Conservation (phyloP, 768 basidiomycete genomes). For the Xerocomellus chrysenteron region DNA sequence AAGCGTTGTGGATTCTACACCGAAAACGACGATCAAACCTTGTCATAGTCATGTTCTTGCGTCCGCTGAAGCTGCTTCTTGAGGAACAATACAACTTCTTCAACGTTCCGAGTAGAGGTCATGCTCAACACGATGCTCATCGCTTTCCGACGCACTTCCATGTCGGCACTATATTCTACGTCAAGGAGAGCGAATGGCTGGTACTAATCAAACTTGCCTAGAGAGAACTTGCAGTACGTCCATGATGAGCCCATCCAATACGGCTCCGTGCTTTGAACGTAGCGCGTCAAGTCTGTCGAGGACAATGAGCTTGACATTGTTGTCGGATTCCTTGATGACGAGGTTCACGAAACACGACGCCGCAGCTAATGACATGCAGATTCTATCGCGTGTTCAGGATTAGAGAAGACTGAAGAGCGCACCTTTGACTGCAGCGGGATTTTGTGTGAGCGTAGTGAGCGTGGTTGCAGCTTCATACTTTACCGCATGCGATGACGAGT, state of each 20-base stretch:
- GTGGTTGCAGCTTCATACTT: conserved; percentile 98
- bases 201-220: conserved; percentile 44
- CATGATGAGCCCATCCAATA: conserved; percentile 91
- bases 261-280: conserved; percentile 80
- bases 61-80: conserved; percentile 98
- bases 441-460: conserved; percentile 90
- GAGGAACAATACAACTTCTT: conserved; percentile 93
- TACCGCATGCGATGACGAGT: conserved; percentile 86
- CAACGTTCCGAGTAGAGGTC: conserved; percentile 92
- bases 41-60: conserved; percentile 89
- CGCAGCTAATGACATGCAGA: conserved; percentile 55
- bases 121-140: conserved; percentile 87
- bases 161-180: conserved; percentile 64
- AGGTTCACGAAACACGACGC: conserved; percentile 86
- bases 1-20: background rate
- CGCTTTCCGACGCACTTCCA: conserved; percentile 95
- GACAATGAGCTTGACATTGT: conserved; percentile 98
- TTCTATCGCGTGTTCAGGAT: background rate
- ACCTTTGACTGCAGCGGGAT: conserved; percentile 96
- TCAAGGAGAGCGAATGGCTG: background rate
- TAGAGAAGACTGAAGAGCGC: conserved; percentile 2
- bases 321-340: conserved; percentile 94
- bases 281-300: conserved; percentile 85
- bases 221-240: conserved; percentile 90
- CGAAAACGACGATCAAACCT: conserved; percentile 45